Base-by-base conservation (phyloP, 164 flowering plant species). In the Aristolochia fimbriata region DNA sequence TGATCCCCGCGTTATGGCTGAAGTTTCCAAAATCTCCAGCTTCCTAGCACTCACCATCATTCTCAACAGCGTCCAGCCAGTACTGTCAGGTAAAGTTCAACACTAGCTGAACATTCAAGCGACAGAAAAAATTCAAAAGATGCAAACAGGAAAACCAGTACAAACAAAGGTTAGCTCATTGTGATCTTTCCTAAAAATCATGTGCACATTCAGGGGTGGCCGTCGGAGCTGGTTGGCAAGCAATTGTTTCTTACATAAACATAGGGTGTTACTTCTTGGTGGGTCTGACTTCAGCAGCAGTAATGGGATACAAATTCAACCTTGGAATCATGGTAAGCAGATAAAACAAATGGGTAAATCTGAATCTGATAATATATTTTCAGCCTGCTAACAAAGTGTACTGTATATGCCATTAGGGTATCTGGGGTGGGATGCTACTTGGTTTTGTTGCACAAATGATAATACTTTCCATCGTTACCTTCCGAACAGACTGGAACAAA, bases 181-280 rank as follows among this genome's bases (percentile, higher is more conserved):
- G 43, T 6, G 43, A 37, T 37, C 37, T 31, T 37, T 37, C 9
- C 43, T 10, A 61, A 57, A 48, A 19, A 48, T 4, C 68, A 80
- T 82, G 69, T 15, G 15, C 2, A 17, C 16, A 3, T 14, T 30
- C 71, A 87, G 91, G 89, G 21, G 91, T 82, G 57, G 88, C 95
- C 2, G 65, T 84, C 57, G 88, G 91, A 64, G 91, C 88, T 24
- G 91, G 91, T 63, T 87, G 91, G 91, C 87, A 85, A 74, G 74
- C 79, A 15, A 24, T 58, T 9, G 84, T 87, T n/a, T 88, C 91
- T 11, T 83, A 79, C 60, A 76, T 85, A 30, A 85, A 82, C 66
- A 65, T 85, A 54, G 83, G 57, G 0, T 81, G 88, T 65, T 87
- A 87, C 65, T 85, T 80, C 52, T 2, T 80, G 0, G 67, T 81